Evolutionary conservation across 371 early-diverging fungal species (phyloP).

Genomic region (Caulochytrium protostelioides): DNA sequence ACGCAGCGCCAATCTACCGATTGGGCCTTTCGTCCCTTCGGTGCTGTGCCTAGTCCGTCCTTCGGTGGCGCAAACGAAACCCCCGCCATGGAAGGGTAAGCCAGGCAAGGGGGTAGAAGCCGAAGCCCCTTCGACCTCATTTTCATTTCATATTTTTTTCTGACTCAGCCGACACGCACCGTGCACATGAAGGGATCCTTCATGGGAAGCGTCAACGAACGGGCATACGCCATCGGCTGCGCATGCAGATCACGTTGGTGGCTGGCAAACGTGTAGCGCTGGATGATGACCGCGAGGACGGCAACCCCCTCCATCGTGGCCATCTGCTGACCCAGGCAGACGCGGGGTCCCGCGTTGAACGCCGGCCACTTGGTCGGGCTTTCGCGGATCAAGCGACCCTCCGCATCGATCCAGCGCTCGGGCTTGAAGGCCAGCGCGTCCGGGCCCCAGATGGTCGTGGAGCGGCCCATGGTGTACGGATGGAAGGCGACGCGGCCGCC

Average conservation of each 20-base stretch:
- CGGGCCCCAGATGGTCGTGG: slow-evolving; percentile 28
- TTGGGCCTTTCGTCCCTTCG: too few relatives aligned
- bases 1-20: too few relatives aligned
- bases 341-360: slow-evolving; percentile 47
- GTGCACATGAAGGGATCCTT: neutral
- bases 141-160: too few relatives aligned
- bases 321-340: slow-evolving; percentile 25
- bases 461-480: slow-evolving; percentile 26
- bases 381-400: too few relatives aligned
- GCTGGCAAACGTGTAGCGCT: slow-evolving; percentile 6
- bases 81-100: too few relatives aligned
- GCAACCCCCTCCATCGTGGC: slow-evolving; percentile 13
- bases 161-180: too few relatives aligned
- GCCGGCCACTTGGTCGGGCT: slow-evolving; percentile 13
- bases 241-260: slow-evolving; percentile 2
- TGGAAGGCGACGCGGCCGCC: slow-evolving; percentile 25
- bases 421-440: slow-evolving; percentile 32
- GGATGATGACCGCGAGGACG: slow-evolving; percentile 5
- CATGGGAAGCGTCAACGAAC: slow-evolving; percentile 10
- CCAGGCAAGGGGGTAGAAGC: too few relatives aligned
- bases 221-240: slow-evolving; percentile 7
- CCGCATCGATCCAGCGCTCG: slow-evolving; percentile 23
- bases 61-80: too few relatives aligned
- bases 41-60: too few relatives aligned
- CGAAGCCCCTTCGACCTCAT: too few relatives aligned